These are phyloP conservation scores for Saccharomyces jurei DNA, from an alignment of 805 yeast species.

Conservation along the genomic window DNA sequence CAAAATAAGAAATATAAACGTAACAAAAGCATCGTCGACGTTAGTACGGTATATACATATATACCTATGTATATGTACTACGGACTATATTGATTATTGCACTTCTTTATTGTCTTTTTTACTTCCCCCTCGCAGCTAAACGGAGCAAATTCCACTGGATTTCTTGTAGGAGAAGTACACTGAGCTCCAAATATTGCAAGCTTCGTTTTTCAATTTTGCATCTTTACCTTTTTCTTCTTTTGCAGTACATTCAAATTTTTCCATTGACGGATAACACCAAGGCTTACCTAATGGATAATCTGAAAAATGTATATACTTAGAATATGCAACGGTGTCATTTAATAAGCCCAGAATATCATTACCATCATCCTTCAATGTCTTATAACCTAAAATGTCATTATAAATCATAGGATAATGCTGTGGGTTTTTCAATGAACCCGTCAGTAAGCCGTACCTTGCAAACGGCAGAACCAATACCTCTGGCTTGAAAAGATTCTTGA, in stretches of 20 bases:
- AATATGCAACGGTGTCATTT: constrained; percentile 23
- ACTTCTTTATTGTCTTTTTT: neutral
- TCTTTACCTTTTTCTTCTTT: constrained; percentile 7
- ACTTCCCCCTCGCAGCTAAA: neutral
- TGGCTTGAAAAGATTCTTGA: constrained; percentile 17
- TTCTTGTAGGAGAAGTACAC: constrained; percentile 14
- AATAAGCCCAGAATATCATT: constrained; percentile 9
- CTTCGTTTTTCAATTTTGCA: constrained; percentile 8
- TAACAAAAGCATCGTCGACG: neutral
- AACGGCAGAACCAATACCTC: constrained; percentile 27
- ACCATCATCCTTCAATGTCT: constrained; percentile 14
- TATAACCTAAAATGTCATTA: constrained; percentile 27
- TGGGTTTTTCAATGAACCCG: constrained; percentile 22
- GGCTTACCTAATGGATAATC: constrained; percentile 65
- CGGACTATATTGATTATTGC: neutral
- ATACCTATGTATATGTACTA: neutral
- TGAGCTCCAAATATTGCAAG: constrained; percentile 24
- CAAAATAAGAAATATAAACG: neutral
- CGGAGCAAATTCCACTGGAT: constrained; percentile 13
- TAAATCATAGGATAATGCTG: constrained; percentile 17
- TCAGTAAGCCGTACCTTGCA: constrained; percentile 24
- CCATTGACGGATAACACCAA: constrained; percentile 35
- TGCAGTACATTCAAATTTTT: constrained; percentile 17
- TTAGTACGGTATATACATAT: neutral
- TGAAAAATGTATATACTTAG: constrained; percentile 51